phyloP scores from a whole-genome alignment of 2,329 filamentous ascomycete genomes.

The Stenocarpella maydis region DNA sequence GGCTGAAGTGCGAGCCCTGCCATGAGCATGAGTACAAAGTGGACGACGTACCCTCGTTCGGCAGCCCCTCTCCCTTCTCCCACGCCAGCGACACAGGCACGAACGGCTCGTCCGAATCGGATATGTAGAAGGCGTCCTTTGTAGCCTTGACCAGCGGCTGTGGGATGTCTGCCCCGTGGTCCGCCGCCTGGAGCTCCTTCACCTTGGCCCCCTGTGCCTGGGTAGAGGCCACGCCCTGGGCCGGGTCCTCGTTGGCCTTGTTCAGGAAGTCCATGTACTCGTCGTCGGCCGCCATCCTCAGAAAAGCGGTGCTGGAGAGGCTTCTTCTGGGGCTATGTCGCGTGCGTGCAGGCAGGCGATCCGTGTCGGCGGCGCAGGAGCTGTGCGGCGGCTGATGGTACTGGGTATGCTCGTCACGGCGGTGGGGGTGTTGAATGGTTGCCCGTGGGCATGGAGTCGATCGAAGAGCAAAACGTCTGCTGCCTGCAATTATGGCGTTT shows the following conservation, averaged over 20 bases:
- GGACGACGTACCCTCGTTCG: slow-evolving; percentile 67
- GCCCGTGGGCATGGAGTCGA: neutral
- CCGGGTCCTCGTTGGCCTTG: slow-evolving; percentile 84
- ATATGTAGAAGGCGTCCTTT: slow-evolving; percentile 73
- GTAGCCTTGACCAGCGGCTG: slow-evolving; percentile 58
- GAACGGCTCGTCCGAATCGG: slow-evolving; percentile 88
- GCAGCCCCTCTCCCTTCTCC: slow-evolving; percentile 60
- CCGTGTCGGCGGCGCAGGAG: neutral
- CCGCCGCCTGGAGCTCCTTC: slow-evolving; percentile 59
- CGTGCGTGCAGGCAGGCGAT: slow-evolving; percentile 24
- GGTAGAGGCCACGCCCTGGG: slow-evolving; percentile 59
- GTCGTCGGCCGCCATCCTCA: slow-evolving; percentile 76
- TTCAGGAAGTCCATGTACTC: slow-evolving; percentile 86
- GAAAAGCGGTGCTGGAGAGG: neutral
- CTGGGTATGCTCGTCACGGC: neutral
- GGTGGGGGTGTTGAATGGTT: neutral
- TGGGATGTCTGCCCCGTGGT: slow-evolving; percentile 68
- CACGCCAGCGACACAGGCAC: slow-evolving; percentile 76
- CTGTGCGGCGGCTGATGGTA: neutral
- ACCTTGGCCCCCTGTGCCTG: slow-evolving; percentile 38
- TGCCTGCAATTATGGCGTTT: neutral
- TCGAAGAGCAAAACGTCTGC: neutral
- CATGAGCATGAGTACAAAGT: neutral
- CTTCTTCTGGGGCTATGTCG: neutral
- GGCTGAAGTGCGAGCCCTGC: neutral